phyloP scores from a whole-genome alignment of 176 grass and related monocot species.

The Aegilops longissima region DNA sequence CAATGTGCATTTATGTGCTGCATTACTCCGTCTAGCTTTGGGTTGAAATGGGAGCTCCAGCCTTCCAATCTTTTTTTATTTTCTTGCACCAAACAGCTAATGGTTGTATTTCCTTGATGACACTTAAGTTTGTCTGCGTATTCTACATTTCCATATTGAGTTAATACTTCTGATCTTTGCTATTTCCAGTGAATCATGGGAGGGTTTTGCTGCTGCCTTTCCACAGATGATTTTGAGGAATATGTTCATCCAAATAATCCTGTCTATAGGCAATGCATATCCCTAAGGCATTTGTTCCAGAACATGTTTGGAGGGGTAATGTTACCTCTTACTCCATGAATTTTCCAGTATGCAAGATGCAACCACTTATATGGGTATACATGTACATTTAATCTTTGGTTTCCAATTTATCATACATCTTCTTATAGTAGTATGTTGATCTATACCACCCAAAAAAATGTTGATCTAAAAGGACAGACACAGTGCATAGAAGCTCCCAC shows the following conservation, averaged over 20 bases:
- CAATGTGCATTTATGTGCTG: neutral
- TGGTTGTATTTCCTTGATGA: neutral
- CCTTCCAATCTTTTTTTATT: too few relatives aligned
- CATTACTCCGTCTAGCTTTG: neutral
- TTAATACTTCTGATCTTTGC: conserved; percentile 9
- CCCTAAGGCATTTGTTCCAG: conserved; percentile 70
- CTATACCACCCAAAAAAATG: neutral
- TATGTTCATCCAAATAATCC: conserved; percentile 75
- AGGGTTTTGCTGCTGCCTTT: conserved; percentile 76
- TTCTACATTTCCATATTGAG: conserved; percentile 4
- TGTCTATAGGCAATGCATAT: conserved; percentile 70
- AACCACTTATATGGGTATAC: neutral
- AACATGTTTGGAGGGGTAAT: conserved; percentile 85
- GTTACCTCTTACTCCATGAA: conserved; percentile 5
- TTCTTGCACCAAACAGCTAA: neutral
- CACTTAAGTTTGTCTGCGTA: neutral
- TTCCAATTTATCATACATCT: neutral
- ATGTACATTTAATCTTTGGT: conserved; percentile 22
- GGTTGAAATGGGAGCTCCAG: neutral
- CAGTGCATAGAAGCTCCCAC: too few relatives aligned
- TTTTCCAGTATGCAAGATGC: neutral
- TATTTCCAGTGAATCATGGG: conserved; percentile 55
- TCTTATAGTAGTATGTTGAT: neutral
- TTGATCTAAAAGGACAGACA: neutral
- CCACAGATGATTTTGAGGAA: conserved; percentile 74